Evolutionary conservation across 257 asterid species (phyloP), one percentile per base, ranked within the genome.

Genomic region (Nicotiana noctiflora): DNA sequence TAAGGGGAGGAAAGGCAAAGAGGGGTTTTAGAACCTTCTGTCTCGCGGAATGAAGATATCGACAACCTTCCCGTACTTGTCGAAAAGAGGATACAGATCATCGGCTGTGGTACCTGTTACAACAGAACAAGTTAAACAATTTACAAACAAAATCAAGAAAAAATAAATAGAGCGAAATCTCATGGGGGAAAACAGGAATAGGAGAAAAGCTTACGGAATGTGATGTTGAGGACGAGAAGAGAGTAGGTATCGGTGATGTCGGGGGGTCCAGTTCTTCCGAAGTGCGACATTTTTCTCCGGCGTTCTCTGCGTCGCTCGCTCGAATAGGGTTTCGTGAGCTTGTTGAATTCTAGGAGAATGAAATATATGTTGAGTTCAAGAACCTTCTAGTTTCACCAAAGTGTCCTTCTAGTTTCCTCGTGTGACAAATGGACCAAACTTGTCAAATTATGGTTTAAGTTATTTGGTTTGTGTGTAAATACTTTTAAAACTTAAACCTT

Each of bases 21-120:
- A 8, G n/a, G 79, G 29, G 29, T 70, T 65, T 19, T 46, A 15
- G 70, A 81, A 93, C 98, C 97, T 93, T 75, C 97, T 84, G 88
- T 92, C 96, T 9, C 96, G 84, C 59, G 98, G 98, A 75, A 93
- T 93, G 84, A 92, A 93, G 76, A 93, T 93, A 86, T 92, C 96
- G 23, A 93, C 94, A 14, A 92, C 98, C 79, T 93, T 91, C 0
- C 98, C 98, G 29, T 92, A 91, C 93, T 90, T 92, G 75, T 92
- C 95, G 75, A 93, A 93, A 11, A 90, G 91, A 8, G 96, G 97
- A 75, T 85, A 91, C 88, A 93, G 82, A 75, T 93, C 98, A 82
- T 92, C 98, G 0, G 92, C 97, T 1, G 96, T 85, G 64, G 97
- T 92, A 53, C 97, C 99, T 90, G 83, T 72, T 55, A 82, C 84